phyloP scores from a whole-genome alignment of 2,329 filamentous ascomycete genomes.

The Teratosphaeria destructans region DNA sequence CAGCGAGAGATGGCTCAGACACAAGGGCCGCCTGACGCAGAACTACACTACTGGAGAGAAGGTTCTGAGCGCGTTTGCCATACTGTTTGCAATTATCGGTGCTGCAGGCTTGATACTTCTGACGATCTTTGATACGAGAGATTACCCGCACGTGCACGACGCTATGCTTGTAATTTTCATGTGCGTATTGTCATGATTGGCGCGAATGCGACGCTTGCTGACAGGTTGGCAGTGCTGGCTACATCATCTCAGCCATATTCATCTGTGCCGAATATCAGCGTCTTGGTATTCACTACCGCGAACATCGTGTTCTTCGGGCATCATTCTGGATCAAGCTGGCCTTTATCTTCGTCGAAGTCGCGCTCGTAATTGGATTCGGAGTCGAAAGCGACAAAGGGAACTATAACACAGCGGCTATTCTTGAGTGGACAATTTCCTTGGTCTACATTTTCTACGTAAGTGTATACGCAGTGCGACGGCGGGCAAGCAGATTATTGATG shows the following conservation, averaged over 20 bases:
- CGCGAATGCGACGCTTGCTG: conserved; percentile 3
- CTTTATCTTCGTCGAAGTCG: conserved; percentile 74
- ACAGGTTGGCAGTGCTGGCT: conserved; percentile 46
- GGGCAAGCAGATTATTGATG: not conserved
- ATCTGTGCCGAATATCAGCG: conserved; percentile 86
- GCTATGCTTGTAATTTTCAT: conserved; percentile 76
- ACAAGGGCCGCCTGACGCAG: conserved; percentile 64
- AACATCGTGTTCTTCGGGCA: conserved; percentile 59
- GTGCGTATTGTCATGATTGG: conserved; percentile 14
- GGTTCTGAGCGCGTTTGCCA: conserved; percentile 48
- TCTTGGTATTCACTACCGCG: conserved; percentile 67
- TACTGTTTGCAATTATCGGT: conserved; percentile 61
- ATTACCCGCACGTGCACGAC: conserved; percentile 58
- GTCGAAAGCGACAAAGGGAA: conserved; percentile 23
- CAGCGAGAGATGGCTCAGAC: conserved; percentile 74
- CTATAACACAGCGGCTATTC: conserved; percentile 61
- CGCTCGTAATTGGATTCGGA: conserved; percentile 63
- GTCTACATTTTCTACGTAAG: conserved; percentile 82
- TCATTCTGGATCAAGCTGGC: conserved; percentile 81
- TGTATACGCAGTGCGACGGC: not conserved
- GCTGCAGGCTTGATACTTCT: conserved; percentile 73
- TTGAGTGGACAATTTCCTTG: conserved; percentile 73
- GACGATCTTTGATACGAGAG: conserved; percentile 73
- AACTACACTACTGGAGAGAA: conserved; percentile 60
- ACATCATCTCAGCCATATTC: conserved; percentile 75